These are phyloP conservation scores for Bassia scoparia DNA, from an alignment of 148 eudicot species.

Conservation along the genomic window DNA sequence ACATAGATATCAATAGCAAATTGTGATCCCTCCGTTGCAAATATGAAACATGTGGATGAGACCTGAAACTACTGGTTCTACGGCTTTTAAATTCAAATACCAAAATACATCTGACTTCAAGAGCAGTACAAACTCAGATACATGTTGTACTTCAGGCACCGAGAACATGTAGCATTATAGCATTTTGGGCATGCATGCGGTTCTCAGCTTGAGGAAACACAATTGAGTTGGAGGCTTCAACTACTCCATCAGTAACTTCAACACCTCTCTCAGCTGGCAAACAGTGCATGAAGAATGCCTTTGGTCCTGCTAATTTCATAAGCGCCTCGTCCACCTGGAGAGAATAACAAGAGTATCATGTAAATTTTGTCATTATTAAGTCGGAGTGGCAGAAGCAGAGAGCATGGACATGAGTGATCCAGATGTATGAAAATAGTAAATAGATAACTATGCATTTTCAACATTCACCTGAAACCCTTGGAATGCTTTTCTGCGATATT, in stretches of 20 bases:
- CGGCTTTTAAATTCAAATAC: neutral
- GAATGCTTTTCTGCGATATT: constrained; percentile 70
- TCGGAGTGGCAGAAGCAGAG: neutral
- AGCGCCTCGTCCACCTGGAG: constrained; percentile 81
- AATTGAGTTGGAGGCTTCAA: constrained; percentile 90
- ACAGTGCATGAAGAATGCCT: constrained; percentile 95
- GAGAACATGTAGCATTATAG: constrained; percentile 84
- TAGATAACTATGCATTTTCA: neutral
- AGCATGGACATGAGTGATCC: neutral
- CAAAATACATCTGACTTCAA: constrained; percentile 5
- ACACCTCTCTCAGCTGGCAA: constrained; percentile 95
- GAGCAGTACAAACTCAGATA: constrained; percentile 2
- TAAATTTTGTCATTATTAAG: neutral
- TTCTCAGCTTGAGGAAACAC: constrained; percentile 97
- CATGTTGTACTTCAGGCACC: constrained; percentile 23
- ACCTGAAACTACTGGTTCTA: constrained; percentile 12
- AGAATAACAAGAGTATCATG: neutral
- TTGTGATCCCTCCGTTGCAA: constrained; percentile 12
- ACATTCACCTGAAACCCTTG: constrained; percentile 79
- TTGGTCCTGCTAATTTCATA: constrained; percentile 87
- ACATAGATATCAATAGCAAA: neutral
- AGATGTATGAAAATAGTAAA: neutral
- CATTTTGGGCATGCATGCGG: constrained; percentile 97
- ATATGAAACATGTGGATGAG: constrained; percentile 11
- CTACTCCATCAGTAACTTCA: constrained; percentile 87